Evolutionary conservation across 2,329 filamentous ascomycete species (phyloP).

Genomic region (Emericellopsis cladophorae): DNA sequence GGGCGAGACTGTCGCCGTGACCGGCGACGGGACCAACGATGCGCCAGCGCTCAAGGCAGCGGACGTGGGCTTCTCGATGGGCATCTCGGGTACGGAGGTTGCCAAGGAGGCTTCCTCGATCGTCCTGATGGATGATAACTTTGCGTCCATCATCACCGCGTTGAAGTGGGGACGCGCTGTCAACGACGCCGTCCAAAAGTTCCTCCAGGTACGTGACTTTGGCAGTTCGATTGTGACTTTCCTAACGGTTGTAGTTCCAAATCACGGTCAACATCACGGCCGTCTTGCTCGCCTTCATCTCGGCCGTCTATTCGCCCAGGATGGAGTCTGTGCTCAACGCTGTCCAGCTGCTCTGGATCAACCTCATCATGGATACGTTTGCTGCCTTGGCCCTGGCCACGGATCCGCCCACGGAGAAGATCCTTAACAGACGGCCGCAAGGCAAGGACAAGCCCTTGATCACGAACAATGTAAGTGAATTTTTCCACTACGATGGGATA

Average conservation of each 20-base stretch:
- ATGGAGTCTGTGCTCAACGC: slow-evolving; percentile 50
- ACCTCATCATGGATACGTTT: slow-evolving; percentile 59
- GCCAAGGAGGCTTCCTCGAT: slow-evolving; percentile 59
- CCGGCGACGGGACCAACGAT: slow-evolving; percentile 56
- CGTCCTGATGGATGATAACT: slow-evolving; percentile 56
- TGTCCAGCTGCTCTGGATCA: slow-evolving; percentile 54
- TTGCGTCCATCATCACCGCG: slow-evolving; percentile 52
- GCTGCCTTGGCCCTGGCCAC: slow-evolving; percentile 53
- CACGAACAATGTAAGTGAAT: slow-evolving; percentile 32
- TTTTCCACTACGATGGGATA: not conserved
- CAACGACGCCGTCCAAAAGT: slow-evolving; percentile 56
- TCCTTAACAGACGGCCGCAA: slow-evolving; percentile 40
- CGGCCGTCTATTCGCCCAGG: slow-evolving; percentile 42
- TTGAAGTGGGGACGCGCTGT: slow-evolving; percentile 58
- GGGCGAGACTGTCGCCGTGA: slow-evolving; percentile 48
- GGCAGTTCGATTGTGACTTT: too few species aligned
- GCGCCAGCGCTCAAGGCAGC: slow-evolving; percentile 52
- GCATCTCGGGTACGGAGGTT: slow-evolving; percentile 52
- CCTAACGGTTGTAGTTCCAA: slow-evolving; percentile 31
- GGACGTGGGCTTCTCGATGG: slow-evolving; percentile 58
- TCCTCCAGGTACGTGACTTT: slow-evolving; percentile 35
- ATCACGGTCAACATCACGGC: slow-evolving; percentile 62
- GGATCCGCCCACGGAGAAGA: slow-evolving; percentile 43
- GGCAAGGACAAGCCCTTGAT: slow-evolving; percentile 61
- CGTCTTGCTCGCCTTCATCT: slow-evolving; percentile 51